Base-by-base conservation (phyloP, 2,329 filamentous ascomycete genomes). In the Ilyonectria mors-panacis region DNA sequence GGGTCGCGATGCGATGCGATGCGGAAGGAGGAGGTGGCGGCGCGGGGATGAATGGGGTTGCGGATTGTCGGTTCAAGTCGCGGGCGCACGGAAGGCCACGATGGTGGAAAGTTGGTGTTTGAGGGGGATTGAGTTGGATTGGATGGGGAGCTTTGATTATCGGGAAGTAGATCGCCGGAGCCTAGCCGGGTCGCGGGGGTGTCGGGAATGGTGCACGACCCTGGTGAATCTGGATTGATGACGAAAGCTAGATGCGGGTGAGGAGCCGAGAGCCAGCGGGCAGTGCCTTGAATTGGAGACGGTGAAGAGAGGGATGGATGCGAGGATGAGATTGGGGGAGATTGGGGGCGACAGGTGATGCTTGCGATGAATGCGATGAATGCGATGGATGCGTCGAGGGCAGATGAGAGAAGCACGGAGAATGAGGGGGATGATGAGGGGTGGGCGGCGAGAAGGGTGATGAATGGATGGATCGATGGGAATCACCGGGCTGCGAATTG, bases 221-320 rank as follows among this genome's bases (percentile, higher is more conserved):
- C 70, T 73, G 26, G 26, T 57, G 63, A 51, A 48, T 59, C 65
- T 63, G 62, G 59, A 59, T 63, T 68, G 68, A 70, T 67, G 73
- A 71, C 60, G 66, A 67, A 50, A 64, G 73, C 74, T 66, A 73
- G 73, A 72, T 68, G 54, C 53, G 53, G 66, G 28, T 71, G 73
- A 30, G 73, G 70, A 73, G 66, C 58, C 58, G 60, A 59, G 62
- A 63, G 47, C 42, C 58, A 67, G 61, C 57, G 61, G 72, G 63
- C 73, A 75, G 8, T 33, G 48, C 48, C 17, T 75, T 67, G 61
- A 54, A 54, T 67, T 30, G 53, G 45, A 19, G 54, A 45, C 19
- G 33, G 59, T 15, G 55, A 37, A 13, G 39, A 51, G 44, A 26
- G 19, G 37, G 59, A 39, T 57, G 51, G 21, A 44, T 42, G 19